Base-by-base conservation (phyloP, 2,329 filamentous ascomycete species). In the Chlorencoelia australis region DNA sequence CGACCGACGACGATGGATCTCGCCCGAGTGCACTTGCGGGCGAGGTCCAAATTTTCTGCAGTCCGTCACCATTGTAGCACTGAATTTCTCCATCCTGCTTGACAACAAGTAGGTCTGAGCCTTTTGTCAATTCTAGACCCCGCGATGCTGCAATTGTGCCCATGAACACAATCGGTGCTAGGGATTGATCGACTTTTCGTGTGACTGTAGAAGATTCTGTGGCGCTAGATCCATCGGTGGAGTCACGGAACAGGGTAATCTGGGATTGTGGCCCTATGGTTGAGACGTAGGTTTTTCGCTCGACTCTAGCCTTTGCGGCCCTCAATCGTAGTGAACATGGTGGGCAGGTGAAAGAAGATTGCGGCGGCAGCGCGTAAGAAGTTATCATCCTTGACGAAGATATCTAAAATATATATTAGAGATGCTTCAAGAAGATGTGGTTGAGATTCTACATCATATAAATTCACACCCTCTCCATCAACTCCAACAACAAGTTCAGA, bases 291-390 rank as follows among this genome's bases (percentile, higher is more conserved):
- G 76, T 80, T 50, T 74, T 74, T 47, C 76, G 67, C 26, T 67
- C 63, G 20, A 72, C 59, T 40, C 68, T 65, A 44, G 59, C 66
- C 37, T 63, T 63, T 8, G 66, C 49, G 19, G 50, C 36, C 43
- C 49, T 56, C 30, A 62, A 62, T 47, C 72, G 66, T 27, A 78
- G 55, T 11, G 76, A 80, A 54, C 66, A 69, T 14, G 75, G 69
- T 7, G 75, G 58, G 56, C 75, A 79, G 36, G 73, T 73, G 53
- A 81, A 77, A 34, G 65, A 67, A 35, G 76, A 70, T 55, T 79
- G 73, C 2, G 76, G 77, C 17, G 76, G 72, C 42, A 81, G 69
- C 15, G 76, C 75, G 54, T 80, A 80, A 2, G 76, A 80, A 5
- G 75, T 79, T 48, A 80, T 67, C 43, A 79, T 61, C 42, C 71